Evolutionary conservation across 306 rosid genomes (phyloP), one percentile per base, ranked within the genome.

Genomic region (Cicer yamashitae): DNA sequence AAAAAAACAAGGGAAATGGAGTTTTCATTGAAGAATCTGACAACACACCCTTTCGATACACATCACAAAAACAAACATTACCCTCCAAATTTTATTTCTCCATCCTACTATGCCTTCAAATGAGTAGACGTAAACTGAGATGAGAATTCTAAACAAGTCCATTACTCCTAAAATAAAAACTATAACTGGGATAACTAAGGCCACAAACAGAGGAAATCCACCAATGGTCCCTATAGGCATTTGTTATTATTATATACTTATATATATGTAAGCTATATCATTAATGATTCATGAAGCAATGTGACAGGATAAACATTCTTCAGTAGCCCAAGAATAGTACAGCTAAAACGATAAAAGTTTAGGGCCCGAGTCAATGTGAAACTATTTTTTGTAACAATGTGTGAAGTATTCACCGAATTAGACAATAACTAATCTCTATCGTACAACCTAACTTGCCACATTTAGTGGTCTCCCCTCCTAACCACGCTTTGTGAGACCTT

Each of bases 41-140:
- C 41, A 62, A 15, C 73, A 41, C 13, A 25, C 14, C 34, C 15
- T 12, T 12, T 40, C 30, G 12, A 75, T 51, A 39, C 51, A 65
- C 46, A 52, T 50, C 37, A 13, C 30, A 43, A 64, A 66, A 65
- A 53, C 30, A 76, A 38, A 12, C 17, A 40, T 51, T 13, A 22
- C 14, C 48, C 39, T 51, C 18, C 50, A 46, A 75, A 40, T 6
- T 63, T 13, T 40, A 41, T 30, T 43, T 63, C 40, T 75, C 37
- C 43, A 37, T 39, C 54, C 79, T 53, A 20, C 73, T 1, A 9
- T 30, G 58, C 57, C 66, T 64, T 74, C 59, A 67, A 67, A 78
- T 13, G 9, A 18, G 61, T 38, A 79, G 37, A 44, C 65, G 63
- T 12, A 52, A 71, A 20, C 6, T 47, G 62, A 61, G 56, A 77